phyloP scores from a whole-genome alignment of 345 rosid species.

The Salix arbutifolia region DNA sequence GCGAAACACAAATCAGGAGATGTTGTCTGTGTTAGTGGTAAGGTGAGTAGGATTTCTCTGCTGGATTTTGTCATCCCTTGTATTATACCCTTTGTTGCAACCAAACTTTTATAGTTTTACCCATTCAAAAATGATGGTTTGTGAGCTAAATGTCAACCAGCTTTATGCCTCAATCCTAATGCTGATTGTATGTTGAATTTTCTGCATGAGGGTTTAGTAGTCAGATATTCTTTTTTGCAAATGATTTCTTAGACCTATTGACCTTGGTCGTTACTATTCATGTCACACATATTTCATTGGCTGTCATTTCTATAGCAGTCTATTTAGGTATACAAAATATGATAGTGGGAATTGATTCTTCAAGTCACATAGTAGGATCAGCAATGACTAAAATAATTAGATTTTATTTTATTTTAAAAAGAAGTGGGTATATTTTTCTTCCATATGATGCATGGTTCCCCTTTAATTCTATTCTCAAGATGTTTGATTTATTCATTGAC shows the following conservation, averaged over 20 bases:
- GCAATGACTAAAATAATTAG: too few relatives aligned
- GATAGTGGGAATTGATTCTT: neutral
- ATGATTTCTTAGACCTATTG: neutral
- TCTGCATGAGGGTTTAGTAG: too few relatives aligned
- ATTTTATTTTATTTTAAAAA: too few relatives aligned
- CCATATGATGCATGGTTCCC: neutral
- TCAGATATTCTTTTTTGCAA: too few relatives aligned
- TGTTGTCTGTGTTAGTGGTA: constrained; percentile 79
- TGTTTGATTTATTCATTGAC: neutral
- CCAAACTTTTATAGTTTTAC: too few relatives aligned
- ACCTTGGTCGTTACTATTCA: neutral
- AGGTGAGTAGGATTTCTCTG: constrained; percentile 44
- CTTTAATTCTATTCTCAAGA: neutral
- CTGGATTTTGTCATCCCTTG: neutral
- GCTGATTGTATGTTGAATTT: too few relatives aligned
- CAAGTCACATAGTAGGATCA: too few relatives aligned
- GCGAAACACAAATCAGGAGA: constrained; percentile 64
- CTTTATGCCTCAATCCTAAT: too few relatives aligned
- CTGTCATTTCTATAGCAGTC: neutral
- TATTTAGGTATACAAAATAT: constrained; percentile 1
- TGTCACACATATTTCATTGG: neutral
- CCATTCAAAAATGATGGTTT: too few relatives aligned
- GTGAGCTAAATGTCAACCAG: too few relatives aligned
- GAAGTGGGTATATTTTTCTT: neutral
- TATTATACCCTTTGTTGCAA: too few relatives aligned